Evolutionary conservation across 140 eudicot genomes (phyloP), one percentile per base, ranked within the genome.

Genomic region (Ambrosia hybrid): DNA sequence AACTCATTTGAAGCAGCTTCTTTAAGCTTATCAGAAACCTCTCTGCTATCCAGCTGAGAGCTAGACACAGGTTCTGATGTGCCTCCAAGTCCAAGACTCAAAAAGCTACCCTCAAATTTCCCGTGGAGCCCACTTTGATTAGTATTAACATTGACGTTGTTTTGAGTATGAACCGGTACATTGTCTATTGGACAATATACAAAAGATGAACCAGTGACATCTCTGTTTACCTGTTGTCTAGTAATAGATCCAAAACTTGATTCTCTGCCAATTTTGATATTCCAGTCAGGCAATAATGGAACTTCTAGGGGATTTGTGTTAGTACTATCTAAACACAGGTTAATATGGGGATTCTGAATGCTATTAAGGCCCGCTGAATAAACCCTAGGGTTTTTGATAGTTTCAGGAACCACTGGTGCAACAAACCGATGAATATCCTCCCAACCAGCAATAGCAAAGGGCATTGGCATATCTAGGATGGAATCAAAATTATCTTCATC

Each of bases 51-150:
- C 17, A 77, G 73, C n/a, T 75, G 70, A 51, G 67, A 26, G 37
- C 55, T 70, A 60, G 79, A 57, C 21, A 68, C 72, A 52, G 75
- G 30, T 53, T 79, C 84, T 16, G 33, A 36, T 6, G 72, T 80
- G 56, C 83, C 78, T 67, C 91, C 95, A 73, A 73, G 78, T 39
- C 87, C 91, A 76, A 88, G 95, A 37, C 87, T 85, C 72, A 88
- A 76, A 68, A 85, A 88, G 68, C 75, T 81, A 48, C 87, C 87
- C 79, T 83, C 88, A 72, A 74, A 68, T 16, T 63, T 74, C 70
- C 73, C 86, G 57, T 59, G 76, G 26, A 48, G 36, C 52, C 80
- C 83, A 76, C 9, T 15, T 13, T 70, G 80, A 76, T 65, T 53
- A 21, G 70, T 49, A 73, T 64, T 76, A 13, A 79, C 59, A 59